These are phyloP conservation scores for Sphaerobolus stellatus DNA, from an alignment of 1,284 basidiomycete species.

Conservation along the genomic window DNA sequence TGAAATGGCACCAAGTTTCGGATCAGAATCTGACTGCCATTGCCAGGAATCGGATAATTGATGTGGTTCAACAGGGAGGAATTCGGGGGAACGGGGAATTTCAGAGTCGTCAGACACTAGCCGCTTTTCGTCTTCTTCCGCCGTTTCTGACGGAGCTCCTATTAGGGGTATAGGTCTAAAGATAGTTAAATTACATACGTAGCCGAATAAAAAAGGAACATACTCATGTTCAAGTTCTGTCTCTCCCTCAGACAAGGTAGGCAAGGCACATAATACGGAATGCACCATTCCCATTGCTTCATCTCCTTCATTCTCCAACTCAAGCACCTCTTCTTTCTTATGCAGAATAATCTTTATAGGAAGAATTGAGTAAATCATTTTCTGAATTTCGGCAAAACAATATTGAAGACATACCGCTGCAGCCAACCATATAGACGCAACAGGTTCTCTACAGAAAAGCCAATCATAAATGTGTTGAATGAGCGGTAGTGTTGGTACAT, in stretches of 20 bases:
- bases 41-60: too few species aligned
- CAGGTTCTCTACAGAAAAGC: constrained; percentile 78
- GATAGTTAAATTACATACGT: neutral
- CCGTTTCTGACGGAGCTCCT: neutral
- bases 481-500: constrained; percentile 78
- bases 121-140: neutral
- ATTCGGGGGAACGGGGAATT: too few species aligned
- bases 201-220: neutral
- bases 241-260: constrained; percentile 51
- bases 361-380: constrained; percentile 1
- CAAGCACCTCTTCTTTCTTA: constrained; percentile 57
- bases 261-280: constrained; percentile 72
- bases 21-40: too few species aligned
- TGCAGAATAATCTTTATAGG: constrained; percentile 54
- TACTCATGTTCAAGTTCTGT: constrained; percentile 2
- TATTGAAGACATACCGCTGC: constrained; percentile 60
- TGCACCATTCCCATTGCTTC: constrained; percentile 76
- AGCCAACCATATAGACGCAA: constrained; percentile 77
- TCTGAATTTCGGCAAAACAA: neutral
- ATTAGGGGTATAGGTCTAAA: too few species aligned
- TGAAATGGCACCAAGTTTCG: too few species aligned
- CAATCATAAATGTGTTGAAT: constrained; percentile 91
- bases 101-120: neutral
- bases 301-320: constrained; percentile 61
- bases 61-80: too few species aligned